phyloP scores from a whole-genome alignment of 164 flowering plant genomes.

The Echeveria elegans region DNA sequence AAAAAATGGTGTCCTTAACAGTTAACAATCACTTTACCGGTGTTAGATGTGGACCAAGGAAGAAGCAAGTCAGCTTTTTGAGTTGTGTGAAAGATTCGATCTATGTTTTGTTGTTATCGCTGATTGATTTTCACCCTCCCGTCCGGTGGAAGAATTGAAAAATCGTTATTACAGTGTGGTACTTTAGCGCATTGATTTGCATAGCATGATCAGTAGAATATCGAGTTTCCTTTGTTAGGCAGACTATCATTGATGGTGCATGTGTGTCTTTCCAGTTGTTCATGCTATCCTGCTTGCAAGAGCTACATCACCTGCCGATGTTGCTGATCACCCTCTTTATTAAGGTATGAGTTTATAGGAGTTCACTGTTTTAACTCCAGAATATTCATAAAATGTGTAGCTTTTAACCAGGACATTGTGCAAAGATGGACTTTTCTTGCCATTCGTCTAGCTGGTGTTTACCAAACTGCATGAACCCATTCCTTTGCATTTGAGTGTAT shows the following conservation, averaged over 20 bases:
- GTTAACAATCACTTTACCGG: background rate
- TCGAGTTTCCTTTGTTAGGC: background rate
- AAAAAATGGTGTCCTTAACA: background rate
- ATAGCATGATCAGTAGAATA: background rate
- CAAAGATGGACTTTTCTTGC: background rate
- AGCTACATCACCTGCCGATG: slow-evolving; percentile 67
- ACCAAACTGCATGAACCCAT: background rate
- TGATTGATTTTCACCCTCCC: slow-evolving; percentile 75
- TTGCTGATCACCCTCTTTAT: slow-evolving; percentile 68
- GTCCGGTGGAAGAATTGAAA: slow-evolving; percentile 83
- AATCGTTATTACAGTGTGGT: slow-evolving; percentile 92
- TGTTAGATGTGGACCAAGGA: slow-evolving; percentile 79
- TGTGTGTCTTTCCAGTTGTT: slow-evolving; percentile 38
- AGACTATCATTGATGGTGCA: background rate
- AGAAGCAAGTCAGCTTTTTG: slow-evolving; percentile 92
- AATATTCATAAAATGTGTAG: background rate
- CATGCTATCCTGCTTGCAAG: slow-evolving; percentile 69
- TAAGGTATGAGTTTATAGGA: slow-evolving; percentile 41
- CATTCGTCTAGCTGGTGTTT: no score
- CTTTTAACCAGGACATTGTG: background rate
- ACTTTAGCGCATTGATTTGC: background rate
- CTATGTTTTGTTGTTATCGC: slow-evolving; percentile 89
- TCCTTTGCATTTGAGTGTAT: background rate
- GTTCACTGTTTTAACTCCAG: background rate
- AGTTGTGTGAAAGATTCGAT: slow-evolving; percentile 78